Evolutionary conservation across 2,329 filamentous ascomycete species (phyloP), one percentile per base, ranked within the genome.

Genomic region (Microdochium paspali): DNA sequence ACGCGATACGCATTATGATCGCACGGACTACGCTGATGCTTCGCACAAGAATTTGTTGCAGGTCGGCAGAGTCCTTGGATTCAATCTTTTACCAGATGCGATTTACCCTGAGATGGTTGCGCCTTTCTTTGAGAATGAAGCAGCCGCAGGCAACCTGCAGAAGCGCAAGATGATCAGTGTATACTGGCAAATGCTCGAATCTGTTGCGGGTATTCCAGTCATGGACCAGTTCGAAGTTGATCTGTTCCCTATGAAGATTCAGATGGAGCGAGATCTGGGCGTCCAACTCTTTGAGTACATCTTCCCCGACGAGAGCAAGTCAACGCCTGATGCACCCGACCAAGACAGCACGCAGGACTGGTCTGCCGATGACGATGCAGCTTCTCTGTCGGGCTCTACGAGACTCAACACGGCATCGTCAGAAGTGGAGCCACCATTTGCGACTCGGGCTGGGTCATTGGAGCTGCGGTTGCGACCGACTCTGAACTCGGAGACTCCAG

Each of bases 101-200:
- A 83, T 93, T 20, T 99, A 98, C 61, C 93, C 93, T 0, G 86
- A 95, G 62, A 97, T 99, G 77, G 89, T 99, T 50, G 85, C 86
- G 15, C 90, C 93, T 0, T 97, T 95, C 59, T 70, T 85, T 21
- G 86, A 95, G 51, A 77, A 79, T 46, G 77, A 81, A 62, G 66
- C 79, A 63, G 61, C 71, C 61, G 53, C 71, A 15, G 64, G 74
- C 26, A 75, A 80, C 43, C 66, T 74, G n/a, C 69, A 74, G 46
- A 81, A 85, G 51, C 76, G 78, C 43, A 88, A 90, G 59, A 97
- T 97, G 85, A 78, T 98, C 46, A 82, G 85, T 28, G 87, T 99
- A 12, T 93, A 95, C 62, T 98, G 94, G 89, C 84, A 96, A 62
- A 96, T 96, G 89, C 76, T 98, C 4, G 93, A 98, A 67, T 90